A percentile compares a stretch with the other conserved stretches of the same genome.
These are phyloP conservation scores for Crucihimalaya himalaica DNA, from an alignment of 345 rosid species.

Conservation along the genomic window DNA sequence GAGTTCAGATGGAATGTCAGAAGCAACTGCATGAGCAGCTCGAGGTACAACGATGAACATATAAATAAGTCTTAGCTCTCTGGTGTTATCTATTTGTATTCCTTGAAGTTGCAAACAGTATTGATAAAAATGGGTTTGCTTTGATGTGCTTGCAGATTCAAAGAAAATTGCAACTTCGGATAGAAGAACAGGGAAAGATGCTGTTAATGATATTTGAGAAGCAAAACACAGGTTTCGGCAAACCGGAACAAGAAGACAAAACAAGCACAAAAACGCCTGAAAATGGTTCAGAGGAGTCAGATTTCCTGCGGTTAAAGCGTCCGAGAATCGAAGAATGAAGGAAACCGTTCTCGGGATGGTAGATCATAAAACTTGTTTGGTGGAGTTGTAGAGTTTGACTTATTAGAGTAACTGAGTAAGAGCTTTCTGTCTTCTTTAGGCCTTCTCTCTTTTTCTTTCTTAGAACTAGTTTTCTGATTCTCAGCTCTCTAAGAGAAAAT, in stretches of 20 bases:
- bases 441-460: background rate
- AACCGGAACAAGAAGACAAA: slow-evolving; percentile 40
- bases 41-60: slow-evolving; percentile 34
- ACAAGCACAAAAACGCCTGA: slow-evolving; percentile 35
- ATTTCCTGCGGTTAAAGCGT: slow-evolving; percentile 55
- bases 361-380: slow-evolving; percentile 3
- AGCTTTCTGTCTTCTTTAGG: slow-evolving; percentile 22
- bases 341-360: background rate
- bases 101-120: background rate
- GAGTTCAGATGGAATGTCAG: slow-evolving; percentile 91
- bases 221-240: slow-evolving; percentile 58
- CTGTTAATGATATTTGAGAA: slow-evolving; percentile 67
- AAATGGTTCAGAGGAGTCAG: slow-evolving; percentile 27
- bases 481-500: slow-evolving; percentile 20
- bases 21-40: slow-evolving; percentile 82
- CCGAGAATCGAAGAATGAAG: slow-evolving; percentile 50
- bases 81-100: background rate
- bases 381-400: slow-evolving; percentile 21
- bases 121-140: background rate
- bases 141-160: slow-evolving; percentile 59
- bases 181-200: slow-evolving; percentile 81
- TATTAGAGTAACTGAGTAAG: slow-evolving; percentile 5
- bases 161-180: slow-evolving; percentile 72
- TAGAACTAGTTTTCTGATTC: slow-evolving; percentile 7
- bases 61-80: slow-evolving; percentile 8